Percentiles rank a stretch among this genome's conserved stretches.
These are phyloP conservation scores for Fusarium nanum DNA, from an alignment of 2,329 filamentous ascomycete genomes.

Conservation along the genomic window DNA sequence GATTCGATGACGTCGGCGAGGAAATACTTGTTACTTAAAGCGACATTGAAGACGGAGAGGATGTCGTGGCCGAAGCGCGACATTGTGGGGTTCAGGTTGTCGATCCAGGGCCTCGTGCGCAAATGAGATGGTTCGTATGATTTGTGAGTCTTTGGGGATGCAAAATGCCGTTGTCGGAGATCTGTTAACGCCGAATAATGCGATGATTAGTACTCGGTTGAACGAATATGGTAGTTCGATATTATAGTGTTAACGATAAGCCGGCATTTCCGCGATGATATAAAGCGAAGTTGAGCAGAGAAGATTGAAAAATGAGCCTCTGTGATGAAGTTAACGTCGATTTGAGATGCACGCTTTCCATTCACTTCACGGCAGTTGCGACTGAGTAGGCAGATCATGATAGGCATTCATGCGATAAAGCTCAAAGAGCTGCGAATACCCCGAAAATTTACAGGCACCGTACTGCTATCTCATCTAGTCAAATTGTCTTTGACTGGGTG, in stretches of 20 bases:
- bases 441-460: not conserved
- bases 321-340: not conserved
- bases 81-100: constrained; percentile 24
- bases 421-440: not conserved
- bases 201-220: not conserved
- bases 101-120: constrained; percentile 18
- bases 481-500: not conserved
- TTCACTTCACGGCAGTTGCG: not conserved
- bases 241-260: not conserved
- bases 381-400: not conserved
- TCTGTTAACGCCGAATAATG: not conserved
- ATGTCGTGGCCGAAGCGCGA: constrained; percentile 44
- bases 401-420: not conserved
- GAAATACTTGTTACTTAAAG: constrained; percentile 48
- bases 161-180: not conserved
- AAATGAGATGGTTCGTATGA: not conserved
- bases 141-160: not conserved
- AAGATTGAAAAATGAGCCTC: not conserved
- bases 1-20: constrained; percentile 49
- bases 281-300: not conserved
- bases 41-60: constrained; percentile 51
- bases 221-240: not conserved
- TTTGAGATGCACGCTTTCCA: not conserved
- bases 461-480: not conserved
- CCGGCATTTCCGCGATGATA: not conserved